Evolutionary conservation across 192 early-diverging fungal genomes (phyloP).

Genomic region (Linnemannia elongata): DNA sequence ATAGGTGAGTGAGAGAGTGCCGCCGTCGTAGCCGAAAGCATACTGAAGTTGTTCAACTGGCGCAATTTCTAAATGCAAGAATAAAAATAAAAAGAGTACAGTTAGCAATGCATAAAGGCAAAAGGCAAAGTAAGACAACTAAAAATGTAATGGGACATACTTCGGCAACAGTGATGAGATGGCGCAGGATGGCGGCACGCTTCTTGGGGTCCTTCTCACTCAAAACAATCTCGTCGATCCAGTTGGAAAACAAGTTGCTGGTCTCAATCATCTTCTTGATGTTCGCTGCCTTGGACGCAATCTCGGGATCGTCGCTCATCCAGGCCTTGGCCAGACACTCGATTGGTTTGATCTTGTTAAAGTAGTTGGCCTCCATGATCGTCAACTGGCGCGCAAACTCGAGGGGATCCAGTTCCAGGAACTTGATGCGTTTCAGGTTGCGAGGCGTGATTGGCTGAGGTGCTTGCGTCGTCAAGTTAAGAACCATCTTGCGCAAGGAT

Average conservation of each 20-base stretch:
- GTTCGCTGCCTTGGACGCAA: conserved; percentile 79
- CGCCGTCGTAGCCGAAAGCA: conserved; percentile 90
- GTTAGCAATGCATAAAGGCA: not conserved
- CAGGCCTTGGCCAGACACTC: conserved; percentile 95
- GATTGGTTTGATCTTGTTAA: conserved; percentile 84
- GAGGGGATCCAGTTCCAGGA: conserved; percentile 91
- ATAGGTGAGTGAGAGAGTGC: conserved; percentile 91
- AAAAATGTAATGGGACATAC: conserved; percentile 29
- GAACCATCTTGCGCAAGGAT: conserved; percentile 70
- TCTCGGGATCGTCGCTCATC: conserved; percentile 69
- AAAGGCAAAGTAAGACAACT: not conserved
- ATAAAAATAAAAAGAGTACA: not conserved
- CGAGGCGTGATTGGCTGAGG: conserved; percentile 89
- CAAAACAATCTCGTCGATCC: conserved; percentile 90
- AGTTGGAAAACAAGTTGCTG: conserved; percentile 82
- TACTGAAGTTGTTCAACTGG: conserved; percentile 94
- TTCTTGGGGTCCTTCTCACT: conserved; percentile 85
- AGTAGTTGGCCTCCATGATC: conserved; percentile 89
- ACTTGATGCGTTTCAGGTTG: conserved; percentile 79
- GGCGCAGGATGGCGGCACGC: conserved; percentile 82
- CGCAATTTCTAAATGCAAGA: conserved; percentile 73
- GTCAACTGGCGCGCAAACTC: conserved; percentile 98
- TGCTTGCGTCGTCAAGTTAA: conserved; percentile 70
- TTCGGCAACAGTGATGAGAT: conserved; percentile 88
- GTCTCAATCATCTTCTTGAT: conserved; percentile 90